Evolutionary conservation across 2,329 filamentous ascomycete species (phyloP), one percentile per base, ranked within the genome.

Genomic region (Fusarium proliferatum): DNA sequence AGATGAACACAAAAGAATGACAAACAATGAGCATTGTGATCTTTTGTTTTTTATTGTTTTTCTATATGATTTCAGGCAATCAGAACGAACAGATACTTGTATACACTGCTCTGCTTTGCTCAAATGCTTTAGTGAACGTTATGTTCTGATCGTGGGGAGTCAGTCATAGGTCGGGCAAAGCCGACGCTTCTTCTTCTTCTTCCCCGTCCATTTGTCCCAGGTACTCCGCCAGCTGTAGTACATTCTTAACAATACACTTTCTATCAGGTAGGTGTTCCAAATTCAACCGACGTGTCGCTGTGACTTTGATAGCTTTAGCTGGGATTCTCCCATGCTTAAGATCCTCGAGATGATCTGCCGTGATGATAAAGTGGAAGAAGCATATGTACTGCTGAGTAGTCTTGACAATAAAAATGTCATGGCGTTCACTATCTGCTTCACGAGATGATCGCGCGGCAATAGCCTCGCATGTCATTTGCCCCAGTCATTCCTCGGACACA

Each of bases 281-380:
- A 26, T 26, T 17, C 2, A 45, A 45, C 42, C 42, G 26, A 9
- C 0, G 23, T 19, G 42, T 45, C 7, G 42, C 16, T 9, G 42
- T 26, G 0, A 45, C 42, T 0, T 45, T 3, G 16, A 26, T 9
- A 3, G 23, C 42, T 8, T 8, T 1, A 9, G 6, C 1, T 45
- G 42, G 42, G 42, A 45, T 7, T 43, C 16, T 43, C 2, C 9
- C 9, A n/a, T 12, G 1, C 6, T 17, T 4, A 8, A 45, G 3
- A 19, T 45, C 23, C 7, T 6, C 10, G 16, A 26, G 23, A 11
- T 45, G 16, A 5, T 3, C 16, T 12, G 11, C 6, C 1, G 16
- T 45, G 1, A 45, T 3, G 16, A 26, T 26, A 5, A 45, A 45
- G 42, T 45, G 42, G 2, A 45, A 26, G 1, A 45, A 45, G 42